phyloP scores from a whole-genome alignment of 331 rosid species.

The Saraca asoca region DNA sequence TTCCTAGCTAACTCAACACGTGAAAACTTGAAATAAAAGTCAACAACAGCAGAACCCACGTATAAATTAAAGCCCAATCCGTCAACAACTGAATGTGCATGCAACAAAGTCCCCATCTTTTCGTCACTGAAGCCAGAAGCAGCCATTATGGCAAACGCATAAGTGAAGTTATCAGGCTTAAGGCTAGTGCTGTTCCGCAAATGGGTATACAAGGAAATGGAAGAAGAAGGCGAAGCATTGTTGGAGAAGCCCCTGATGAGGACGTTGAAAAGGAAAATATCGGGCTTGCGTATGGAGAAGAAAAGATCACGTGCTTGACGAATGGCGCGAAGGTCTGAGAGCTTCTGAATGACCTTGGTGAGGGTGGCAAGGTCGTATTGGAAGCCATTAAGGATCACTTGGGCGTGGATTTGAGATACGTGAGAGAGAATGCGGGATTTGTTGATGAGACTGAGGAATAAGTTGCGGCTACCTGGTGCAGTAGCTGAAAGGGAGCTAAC shows the following conservation, averaged over 20 bases:
- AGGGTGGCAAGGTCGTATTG: slow-evolving; percentile 66
- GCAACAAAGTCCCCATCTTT: slow-evolving; percentile 55
- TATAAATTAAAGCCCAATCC: slow-evolving; percentile 58
- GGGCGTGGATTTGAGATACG: slow-evolving; percentile 73
- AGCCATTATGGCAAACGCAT: slow-evolving; percentile 62
- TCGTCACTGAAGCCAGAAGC: slow-evolving; percentile 48
- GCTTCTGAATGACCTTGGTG: slow-evolving; percentile 84
- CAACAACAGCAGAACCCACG: slow-evolving; percentile 74
- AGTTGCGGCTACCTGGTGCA: slow-evolving; percentile 44
- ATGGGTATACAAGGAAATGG: slow-evolving; percentile 61
- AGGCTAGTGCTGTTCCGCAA: slow-evolving; percentile 54
- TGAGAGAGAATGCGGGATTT: slow-evolving; percentile 52
- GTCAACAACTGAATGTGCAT: slow-evolving; percentile 66
- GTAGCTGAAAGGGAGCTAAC: slow-evolving; percentile 11
- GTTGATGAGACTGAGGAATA: slow-evolving; percentile 54
- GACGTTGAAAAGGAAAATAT: slow-evolving; percentile 82
- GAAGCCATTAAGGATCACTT: slow-evolving; percentile 66
- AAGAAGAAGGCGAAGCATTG: slow-evolving; percentile 52
- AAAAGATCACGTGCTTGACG: slow-evolving; percentile 63
- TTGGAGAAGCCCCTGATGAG: slow-evolving; percentile 66
- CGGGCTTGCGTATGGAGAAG: slow-evolving; percentile 66
- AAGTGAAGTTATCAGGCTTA: slow-evolving; percentile 69
- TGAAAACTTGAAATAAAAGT: slow-evolving; percentile 59
- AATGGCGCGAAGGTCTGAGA: slow-evolving; percentile 71
- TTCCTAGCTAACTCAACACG: slow-evolving; percentile 60